Evolutionary conservation across 106 monocot species (phyloP).

Genomic region (Agapanthus africanus): DNA sequence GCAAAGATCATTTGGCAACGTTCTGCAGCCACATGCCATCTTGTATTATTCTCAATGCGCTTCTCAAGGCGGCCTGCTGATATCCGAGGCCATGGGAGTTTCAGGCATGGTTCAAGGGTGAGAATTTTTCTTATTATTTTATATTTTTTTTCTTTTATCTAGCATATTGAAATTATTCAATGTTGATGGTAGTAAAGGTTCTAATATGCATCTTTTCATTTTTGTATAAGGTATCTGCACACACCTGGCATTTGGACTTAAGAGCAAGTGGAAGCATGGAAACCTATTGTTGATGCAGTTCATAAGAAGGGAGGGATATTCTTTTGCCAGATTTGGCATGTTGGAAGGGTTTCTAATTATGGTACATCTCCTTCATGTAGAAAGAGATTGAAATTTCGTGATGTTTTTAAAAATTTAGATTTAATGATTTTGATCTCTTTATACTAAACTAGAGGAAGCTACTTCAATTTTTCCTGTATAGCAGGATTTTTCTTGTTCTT

Average conservation of each 20-base stretch:
- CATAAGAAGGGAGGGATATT: slow-evolving; percentile 50
- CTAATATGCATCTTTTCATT: background rate
- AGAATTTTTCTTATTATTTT: no score
- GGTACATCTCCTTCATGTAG: slow-evolving; percentile 13
- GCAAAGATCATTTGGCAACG: slow-evolving; percentile 41
- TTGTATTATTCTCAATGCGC: slow-evolving; percentile 62
- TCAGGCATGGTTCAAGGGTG: slow-evolving; percentile 36
- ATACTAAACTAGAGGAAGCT: no score
- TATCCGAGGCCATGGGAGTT: slow-evolving; percentile 41
- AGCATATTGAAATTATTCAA: no score
- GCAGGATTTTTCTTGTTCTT: no score
- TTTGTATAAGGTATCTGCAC: slow-evolving; percentile 19
- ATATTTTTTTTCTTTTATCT: no score
- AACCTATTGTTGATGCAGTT: slow-evolving; percentile 60
- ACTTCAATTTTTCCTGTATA: no score
- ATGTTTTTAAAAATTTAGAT: no score
- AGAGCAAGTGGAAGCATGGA: slow-evolving; percentile 75
- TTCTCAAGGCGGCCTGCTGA: slow-evolving; percentile 46
- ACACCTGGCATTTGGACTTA: slow-evolving; percentile 72
- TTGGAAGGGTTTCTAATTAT: slow-evolving; percentile 50
- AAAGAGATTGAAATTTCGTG: background rate
- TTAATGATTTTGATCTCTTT: no score
- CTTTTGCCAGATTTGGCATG: slow-evolving; percentile 69
- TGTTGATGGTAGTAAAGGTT: no score
- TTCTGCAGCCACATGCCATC: slow-evolving; percentile 58